Base-by-base conservation (phyloP, 1,284 basidiomycete species). In the Tylopilus sp. region DNA sequence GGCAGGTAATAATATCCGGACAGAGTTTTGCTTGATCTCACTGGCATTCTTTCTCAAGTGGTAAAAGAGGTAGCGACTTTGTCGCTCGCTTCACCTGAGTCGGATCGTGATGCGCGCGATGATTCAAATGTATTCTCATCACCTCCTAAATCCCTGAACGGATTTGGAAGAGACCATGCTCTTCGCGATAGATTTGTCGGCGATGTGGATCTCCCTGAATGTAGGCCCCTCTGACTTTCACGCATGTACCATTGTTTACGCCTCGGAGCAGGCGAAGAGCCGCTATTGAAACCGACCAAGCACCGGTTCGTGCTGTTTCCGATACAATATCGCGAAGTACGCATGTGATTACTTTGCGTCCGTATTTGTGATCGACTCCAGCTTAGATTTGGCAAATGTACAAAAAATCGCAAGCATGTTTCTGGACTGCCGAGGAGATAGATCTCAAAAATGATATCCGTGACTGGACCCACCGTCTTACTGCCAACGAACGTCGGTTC, bases 381-480 rank as follows among this genome's bases (percentile, higher is more conserved):
- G 13, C 29, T 4, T 67, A 97, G 95, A 97, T 98, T 73, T 98
- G 96, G 96, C 89, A 91, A 79, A 94, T 96, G 89, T 98, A 98
- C 88, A 97, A 98, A 84, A 94, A 96, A 80, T 91, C 92, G 0
- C 88, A 95, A 77, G 92, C 93, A 0, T 96, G 93, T 1, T 98
- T 98, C 85, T 99, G 97, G 97, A 99, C 96, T 6, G 95, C 95
- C 4, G 97, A 98, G 80, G 96, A 99, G 83, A 97, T 99, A 85
- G 96, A 99, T 80, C 91, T 99, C 24, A 95, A 95, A 41, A 91
- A 96, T 74, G 97, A 99, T 79, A 79, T 95, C 59, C 89, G 91
- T 75, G 96, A 97, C 84, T 99, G 97, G 97, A 91, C 92, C 77
- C 91, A 94, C 82, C 93, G 91, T 76, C 89, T 99, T 65, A 98